Base-by-base conservation (phyloP, 2,329 filamentous ascomycete species). In the Penicillium sp. region DNA sequence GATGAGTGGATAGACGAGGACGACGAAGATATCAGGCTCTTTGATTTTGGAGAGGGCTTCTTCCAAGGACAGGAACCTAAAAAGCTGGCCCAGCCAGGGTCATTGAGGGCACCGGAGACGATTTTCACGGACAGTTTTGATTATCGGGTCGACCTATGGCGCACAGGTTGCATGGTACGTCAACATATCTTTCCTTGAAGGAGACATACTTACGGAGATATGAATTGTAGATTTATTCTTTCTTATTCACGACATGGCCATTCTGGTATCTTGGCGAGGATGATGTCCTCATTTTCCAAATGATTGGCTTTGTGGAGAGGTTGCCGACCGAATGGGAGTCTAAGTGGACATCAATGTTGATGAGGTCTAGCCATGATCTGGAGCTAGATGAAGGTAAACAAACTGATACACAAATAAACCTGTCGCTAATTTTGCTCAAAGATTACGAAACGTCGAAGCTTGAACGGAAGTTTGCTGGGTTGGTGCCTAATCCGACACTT, bases 81-180 rank as follows among this genome's bases (percentile, higher is more conserved):
- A 44, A 61, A 23, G 21, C 58, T 69, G 7, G 63, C 61, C 27
- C 60, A 69, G 50, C 69, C 69, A 10, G 53, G 66, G 35, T 53
- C 44, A 44, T 67, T 74, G 31, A 60, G 60, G 31, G 69, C 64
- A 16, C 72, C 66, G 4, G 71, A 75, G 58, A 64, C 68, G 1
- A 69, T 74, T 57, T 67, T 74, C 44, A 65, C 64, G 1, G 59
- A 70, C 29, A 23, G 9, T 7, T 71, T 76, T 65, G 64, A 67
- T 58, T 66, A 60, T 48, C 61, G 65, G 2, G 70, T 74, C 53
- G 71, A 76, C 29, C 62, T 75, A 35, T 75, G 68, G 74, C 62
- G 65, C 11, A 49, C 44, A 21, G 66, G 66, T 26, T 68, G 62
- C 35, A 62, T 66, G 53, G 66, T 70, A 62, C n/a, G 62, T 35